A percentile compares a stretch with the other conserved stretches of the same genome.
phyloP scores from a whole-genome alignment of 108 stramenopile genomes.

The Skeletonema tropicum region DNA sequence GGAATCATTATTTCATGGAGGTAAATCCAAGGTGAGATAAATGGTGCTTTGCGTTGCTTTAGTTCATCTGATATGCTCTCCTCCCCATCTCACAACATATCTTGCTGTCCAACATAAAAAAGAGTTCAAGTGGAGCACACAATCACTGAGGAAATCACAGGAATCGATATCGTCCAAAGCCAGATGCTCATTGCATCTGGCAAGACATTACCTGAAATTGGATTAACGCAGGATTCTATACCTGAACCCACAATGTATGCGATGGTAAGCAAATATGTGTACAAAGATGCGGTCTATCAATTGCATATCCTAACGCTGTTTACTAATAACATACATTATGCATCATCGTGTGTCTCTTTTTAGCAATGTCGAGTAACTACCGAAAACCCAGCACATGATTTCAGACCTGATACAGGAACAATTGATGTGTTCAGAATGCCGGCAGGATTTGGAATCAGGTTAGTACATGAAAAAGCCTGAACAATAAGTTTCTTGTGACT shows the following conservation, averaged over 20 bases:
- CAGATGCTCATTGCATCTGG: slow-evolving; percentile 94
- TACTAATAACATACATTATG: too few relatives aligned
- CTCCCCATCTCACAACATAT: not conserved
- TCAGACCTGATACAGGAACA: slow-evolving; percentile 91
- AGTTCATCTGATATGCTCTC: not conserved
- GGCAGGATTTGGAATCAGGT: slow-evolving; percentile 93
- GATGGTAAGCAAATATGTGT: slow-evolving; percentile 53
- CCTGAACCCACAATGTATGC: slow-evolving; percentile 64
- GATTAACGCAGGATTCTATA: slow-evolving; percentile 73
- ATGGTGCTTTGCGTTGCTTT: not conserved
- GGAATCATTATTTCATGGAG: slow-evolving; percentile 93
- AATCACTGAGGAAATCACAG: slow-evolving; percentile 91
- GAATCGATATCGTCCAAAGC: slow-evolving; percentile 91
- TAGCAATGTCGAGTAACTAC: slow-evolving; percentile 96
- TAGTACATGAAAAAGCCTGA: slow-evolving; percentile 17
- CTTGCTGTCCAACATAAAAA: not conserved
- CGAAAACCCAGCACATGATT: slow-evolving; percentile 91
- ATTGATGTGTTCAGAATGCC: slow-evolving; percentile 92
- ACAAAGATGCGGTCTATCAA: not conserved
- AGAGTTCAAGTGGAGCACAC: slow-evolving; percentile 62
- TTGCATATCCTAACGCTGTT: too few relatives aligned
- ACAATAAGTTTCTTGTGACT: too few relatives aligned
- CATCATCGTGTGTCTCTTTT: too few relatives aligned
- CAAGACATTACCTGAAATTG: slow-evolving; percentile 78
- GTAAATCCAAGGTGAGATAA: slow-evolving; percentile 80